Conservation (phyloP, 2,329 filamentous ascomycete species). For the Monosporascus sp. region DNA sequence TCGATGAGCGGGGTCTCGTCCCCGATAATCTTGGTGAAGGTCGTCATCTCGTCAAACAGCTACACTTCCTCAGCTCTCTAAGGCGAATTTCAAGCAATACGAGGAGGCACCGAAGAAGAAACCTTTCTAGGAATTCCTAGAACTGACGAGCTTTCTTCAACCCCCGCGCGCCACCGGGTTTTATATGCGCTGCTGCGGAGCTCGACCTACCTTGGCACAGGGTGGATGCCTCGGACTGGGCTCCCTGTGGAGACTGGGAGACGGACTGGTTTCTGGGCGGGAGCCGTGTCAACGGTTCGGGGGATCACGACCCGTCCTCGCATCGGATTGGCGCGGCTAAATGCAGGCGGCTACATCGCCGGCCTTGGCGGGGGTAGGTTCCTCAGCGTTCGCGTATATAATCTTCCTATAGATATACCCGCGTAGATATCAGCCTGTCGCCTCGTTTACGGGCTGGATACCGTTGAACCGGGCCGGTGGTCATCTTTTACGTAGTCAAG, state of each 20-base stretch:
- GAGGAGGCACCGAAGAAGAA: background rate
- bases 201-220: too few relatives aligned
- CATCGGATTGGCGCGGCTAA: background rate
- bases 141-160: too few relatives aligned
- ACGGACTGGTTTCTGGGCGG: too few relatives aligned
- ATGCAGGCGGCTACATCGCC: background rate
- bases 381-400: too few relatives aligned
- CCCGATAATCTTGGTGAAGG: constrained; percentile 63
- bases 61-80: too few relatives aligned
- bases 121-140: background rate
- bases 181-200: too few relatives aligned
- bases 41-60: constrained; percentile 52
- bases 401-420: too few relatives aligned
- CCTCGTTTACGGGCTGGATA: background rate
- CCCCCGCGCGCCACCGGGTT: too few relatives aligned
- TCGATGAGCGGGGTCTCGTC: constrained; percentile 59
- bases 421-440: background rate
- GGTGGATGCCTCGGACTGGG: too few relatives aligned
- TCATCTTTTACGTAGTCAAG: too few relatives aligned
- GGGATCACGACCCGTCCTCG: background rate
- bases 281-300: background rate
- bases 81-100: background rate
- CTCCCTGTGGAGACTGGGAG: too few relatives aligned
- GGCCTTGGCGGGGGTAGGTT: background rate
- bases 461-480: too few relatives aligned